Evolutionary conservation across 1,284 basidiomycete genomes (phyloP).

Genomic region (Caloboletus firmus): DNA sequence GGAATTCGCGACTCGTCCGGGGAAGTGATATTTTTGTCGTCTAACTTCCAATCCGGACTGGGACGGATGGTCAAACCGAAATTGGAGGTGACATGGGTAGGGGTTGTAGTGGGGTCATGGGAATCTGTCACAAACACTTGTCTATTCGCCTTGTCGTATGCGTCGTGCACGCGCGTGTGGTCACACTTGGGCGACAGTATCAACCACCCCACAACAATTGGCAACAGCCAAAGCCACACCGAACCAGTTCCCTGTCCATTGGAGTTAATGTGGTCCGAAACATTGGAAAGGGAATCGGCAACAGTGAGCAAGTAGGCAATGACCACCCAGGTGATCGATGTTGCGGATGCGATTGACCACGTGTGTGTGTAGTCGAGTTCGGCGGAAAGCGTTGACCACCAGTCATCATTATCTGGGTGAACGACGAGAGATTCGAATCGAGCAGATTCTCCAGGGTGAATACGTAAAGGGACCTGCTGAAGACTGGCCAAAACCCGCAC

Average conservation of each 20-base stretch:
- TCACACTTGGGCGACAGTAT: slow-evolving; percentile 44
- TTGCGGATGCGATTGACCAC: slow-evolving; percentile 43
- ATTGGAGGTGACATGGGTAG: slow-evolving; percentile 7
- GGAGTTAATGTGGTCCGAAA: slow-evolving; percentile 25
- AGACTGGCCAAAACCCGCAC: slow-evolving; percentile 25
- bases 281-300: slow-evolving; percentile 38
- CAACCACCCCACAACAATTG: slow-evolving; percentile 44
- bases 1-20: slow-evolving; percentile 27
- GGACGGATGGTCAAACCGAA: slow-evolving; percentile 25
- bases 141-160: slow-evolving; percentile 36
- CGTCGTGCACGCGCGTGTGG: slow-evolving; percentile 32
- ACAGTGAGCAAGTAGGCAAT: slow-evolving; percentile 45
- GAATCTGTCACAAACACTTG: slow-evolving; percentile 5
- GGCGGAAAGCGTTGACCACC: slow-evolving; percentile 28
- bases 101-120: not conserved
- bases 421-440: slow-evolving; percentile 33
- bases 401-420: slow-evolving; percentile 34
- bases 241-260: slow-evolving; percentile 41
- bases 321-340: slow-evolving; percentile 43
- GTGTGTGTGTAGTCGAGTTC: slow-evolving; percentile 31
- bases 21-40: slow-evolving; percentile 3
- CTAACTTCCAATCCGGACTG: slow-evolving; percentile 4
- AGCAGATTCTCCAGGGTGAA: slow-evolving; percentile 24
- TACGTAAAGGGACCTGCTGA: slow-evolving; percentile 35
- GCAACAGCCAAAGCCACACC: slow-evolving; percentile 44